Base-by-base conservation (phyloP, 2,329 filamentous ascomycete species). In the Epichloe gansuensis region DNA sequence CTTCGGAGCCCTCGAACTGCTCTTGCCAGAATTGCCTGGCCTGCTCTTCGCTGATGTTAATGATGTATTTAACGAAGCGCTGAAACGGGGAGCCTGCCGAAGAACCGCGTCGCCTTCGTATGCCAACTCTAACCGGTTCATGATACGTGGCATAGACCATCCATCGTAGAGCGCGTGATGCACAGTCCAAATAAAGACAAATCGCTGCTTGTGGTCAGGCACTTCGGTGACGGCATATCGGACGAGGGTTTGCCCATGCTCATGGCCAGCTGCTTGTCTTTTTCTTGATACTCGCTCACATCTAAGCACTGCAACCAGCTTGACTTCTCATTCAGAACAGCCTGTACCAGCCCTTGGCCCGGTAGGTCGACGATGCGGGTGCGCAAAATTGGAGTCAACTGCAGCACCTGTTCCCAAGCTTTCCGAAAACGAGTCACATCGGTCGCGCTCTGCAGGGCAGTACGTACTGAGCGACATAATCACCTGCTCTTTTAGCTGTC, bases 141-240 rank as follows among this genome's bases (percentile, higher is more conserved):
- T 63, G 1, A 74, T 58, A 6, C 73, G 60, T 5, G 67, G 67
- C 68, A 74, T 69, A 1, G 69, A 72, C 73, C 75, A 76, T 17
- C 75, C 75, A 49, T 78, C 75, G 53, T 77, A 78, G 0, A 76
- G 60, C 9, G 69, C 70, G 55, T 78, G 75, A 53, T 77, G 75
- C 56, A 75, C 67, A 2, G 72, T 74, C 58, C 28, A 64, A 17
- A 75, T 64, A 23, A 58, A 54, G 43, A 45, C 42, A 28, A 31
- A 45, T 21, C 17, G 5, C 35, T 46, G 38, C 21, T 51, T 11
- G 17, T 48, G n/a, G 35, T 51, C 41, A 37, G 13, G 25, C 13
- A 47, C 6, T 15, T 53, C 38, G 8, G 39, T 44, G 31, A 52
- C 31, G 6, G 51, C 44, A 7, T 51, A 63, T 5, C 57, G 55